A percentile compares a stretch with the other conserved stretches of the same genome.
Conservation (phyloP, 495 filamentous ascomycete species). For the Neurospora discreta region DNA sequence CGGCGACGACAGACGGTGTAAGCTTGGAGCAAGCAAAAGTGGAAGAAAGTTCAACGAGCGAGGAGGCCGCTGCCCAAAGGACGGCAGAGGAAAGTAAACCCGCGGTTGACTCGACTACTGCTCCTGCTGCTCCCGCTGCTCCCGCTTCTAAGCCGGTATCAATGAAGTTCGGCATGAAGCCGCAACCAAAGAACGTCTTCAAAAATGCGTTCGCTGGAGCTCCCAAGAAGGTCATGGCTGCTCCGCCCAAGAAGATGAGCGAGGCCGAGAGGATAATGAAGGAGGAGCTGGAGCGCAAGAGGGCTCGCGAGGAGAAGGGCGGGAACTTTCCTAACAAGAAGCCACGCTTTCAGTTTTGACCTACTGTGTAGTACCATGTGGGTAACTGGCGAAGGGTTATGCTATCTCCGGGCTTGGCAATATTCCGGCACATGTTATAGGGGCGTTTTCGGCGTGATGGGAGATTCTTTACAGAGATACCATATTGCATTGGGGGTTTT, state of each 20-base stretch:
- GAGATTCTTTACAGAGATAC: neutral
- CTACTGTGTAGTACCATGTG: neutral
- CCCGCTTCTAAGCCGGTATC: slow-evolving; percentile 27
- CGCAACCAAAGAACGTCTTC: slow-evolving; percentile 76
- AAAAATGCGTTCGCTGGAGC: slow-evolving; percentile 51
- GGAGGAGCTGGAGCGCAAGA: slow-evolving; percentile 67
- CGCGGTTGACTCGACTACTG: neutral
- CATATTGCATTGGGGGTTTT: neutral
- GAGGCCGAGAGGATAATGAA: slow-evolving; percentile 89
- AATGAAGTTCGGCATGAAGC: slow-evolving; percentile 46
- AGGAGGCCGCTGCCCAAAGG: neutral
- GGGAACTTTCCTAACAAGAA: slow-evolving; percentile 25
- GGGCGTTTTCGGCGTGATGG: neutral
- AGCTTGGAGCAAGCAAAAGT: neutral
- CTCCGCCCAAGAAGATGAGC: slow-evolving; percentile 65
- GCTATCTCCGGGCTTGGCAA: neutral
- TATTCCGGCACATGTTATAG: neutral
- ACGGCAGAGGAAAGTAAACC: slow-evolving; percentile 4
- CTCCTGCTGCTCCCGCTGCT: slow-evolving; percentile 1
- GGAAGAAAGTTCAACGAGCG: neutral
- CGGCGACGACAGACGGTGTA: neutral
- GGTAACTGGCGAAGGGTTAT: neutral
- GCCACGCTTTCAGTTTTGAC: slow-evolving; percentile 19
- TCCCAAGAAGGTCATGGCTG: slow-evolving; percentile 48
- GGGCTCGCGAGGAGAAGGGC: slow-evolving; percentile 34